phyloP scores from a whole-genome alignment of 495 filamentous ascomycete species.

The Cercophora samala region DNA sequence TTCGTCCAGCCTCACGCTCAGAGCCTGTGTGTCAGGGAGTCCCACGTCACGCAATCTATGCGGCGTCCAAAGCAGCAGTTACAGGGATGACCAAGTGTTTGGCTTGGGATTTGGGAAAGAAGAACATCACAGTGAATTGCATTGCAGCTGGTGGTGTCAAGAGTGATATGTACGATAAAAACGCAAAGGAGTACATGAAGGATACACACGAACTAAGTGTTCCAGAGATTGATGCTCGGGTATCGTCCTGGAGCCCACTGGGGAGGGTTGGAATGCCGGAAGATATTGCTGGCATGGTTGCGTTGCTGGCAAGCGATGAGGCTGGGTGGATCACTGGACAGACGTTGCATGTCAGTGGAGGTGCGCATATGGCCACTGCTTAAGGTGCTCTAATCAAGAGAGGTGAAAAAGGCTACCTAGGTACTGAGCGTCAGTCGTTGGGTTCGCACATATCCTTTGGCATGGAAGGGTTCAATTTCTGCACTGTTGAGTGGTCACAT shows the following conservation, averaged over 20 bases:
- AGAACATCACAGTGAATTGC: slow-evolving; percentile 11
- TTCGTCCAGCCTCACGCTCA: not conserved
- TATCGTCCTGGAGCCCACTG: slow-evolving; percentile 7
- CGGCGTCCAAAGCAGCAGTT: slow-evolving; percentile 12
- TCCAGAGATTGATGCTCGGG: not conserved
- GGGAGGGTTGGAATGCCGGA: slow-evolving; percentile 11
- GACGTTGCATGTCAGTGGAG: slow-evolving; percentile 14
- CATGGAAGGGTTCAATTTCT: no score
- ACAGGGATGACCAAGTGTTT: slow-evolving; percentile 10
- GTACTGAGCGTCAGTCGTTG: no score
- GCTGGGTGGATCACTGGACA: slow-evolving; percentile 13
- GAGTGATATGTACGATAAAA: slow-evolving; percentile 9
- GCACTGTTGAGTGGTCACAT: no score
- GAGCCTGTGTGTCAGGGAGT: not conserved
- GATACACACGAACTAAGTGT: slow-evolving; percentile 6
- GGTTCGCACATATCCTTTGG: no score
- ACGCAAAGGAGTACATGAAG: slow-evolving; percentile 16
- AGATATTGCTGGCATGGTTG: slow-evolving; percentile 10
- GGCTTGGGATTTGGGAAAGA: slow-evolving; percentile 9
- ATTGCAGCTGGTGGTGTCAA: slow-evolving; percentile 11
- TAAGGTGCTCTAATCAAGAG: not conserved
- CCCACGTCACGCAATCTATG: slow-evolving; percentile 12
- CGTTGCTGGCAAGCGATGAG: slow-evolving; percentile 10
- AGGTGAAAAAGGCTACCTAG: no score
- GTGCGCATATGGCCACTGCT: slow-evolving; percentile 13